These are phyloP conservation scores for Termitomyces sp. DNA, from an alignment of 768 basidiomycete genomes.

Conservation along the genomic window DNA sequence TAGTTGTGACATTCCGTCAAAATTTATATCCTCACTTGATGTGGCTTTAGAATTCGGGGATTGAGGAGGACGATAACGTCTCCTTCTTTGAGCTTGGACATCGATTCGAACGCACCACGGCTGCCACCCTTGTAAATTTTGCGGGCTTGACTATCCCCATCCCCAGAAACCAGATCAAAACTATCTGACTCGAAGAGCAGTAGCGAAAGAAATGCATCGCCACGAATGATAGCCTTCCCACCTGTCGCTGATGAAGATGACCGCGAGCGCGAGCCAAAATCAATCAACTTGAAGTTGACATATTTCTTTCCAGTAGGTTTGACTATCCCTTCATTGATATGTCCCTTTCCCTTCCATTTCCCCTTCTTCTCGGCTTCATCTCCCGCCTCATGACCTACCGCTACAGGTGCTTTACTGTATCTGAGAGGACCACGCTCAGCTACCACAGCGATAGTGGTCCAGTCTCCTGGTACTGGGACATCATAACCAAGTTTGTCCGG, in stretches of 20 bases:
- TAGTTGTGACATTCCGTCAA: neutral
- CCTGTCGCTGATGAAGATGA: slow-evolving; percentile 48
- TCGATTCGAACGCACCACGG: slow-evolving; percentile 85
- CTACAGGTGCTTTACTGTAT: slow-evolving; percentile 62
- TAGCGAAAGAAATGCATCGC: slow-evolving; percentile 80
- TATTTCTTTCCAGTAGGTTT: slow-evolving; percentile 69
- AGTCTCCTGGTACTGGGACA: slow-evolving; percentile 87
- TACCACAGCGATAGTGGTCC: slow-evolving; percentile 93
- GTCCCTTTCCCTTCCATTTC: slow-evolving; percentile 30
- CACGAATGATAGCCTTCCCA: slow-evolving; percentile 55
- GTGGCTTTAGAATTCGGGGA: slow-evolving; percentile 81
- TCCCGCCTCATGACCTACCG: slow-evolving; percentile 41
- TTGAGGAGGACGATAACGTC: slow-evolving; percentile 89
- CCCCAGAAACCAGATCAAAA: slow-evolving; percentile 48
- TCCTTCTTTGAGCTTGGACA: slow-evolving; percentile 82
- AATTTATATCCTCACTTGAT: slow-evolving; percentile 48
- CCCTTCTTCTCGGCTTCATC: slow-evolving; percentile 25
- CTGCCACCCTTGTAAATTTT: slow-evolving; percentile 86
- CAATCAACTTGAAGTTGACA: slow-evolving; percentile 79
- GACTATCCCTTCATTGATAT: slow-evolving; percentile 23
- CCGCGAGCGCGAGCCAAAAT: slow-evolving; percentile 63
- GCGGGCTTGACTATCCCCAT: slow-evolving; percentile 42
- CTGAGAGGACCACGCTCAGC: slow-evolving; percentile 83
- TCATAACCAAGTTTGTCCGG: slow-evolving; percentile 84
- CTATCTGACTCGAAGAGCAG: slow-evolving; percentile 86